Base-by-base conservation (phyloP, 139 green algal genomes). In the Micractinium conductrix region DNA sequence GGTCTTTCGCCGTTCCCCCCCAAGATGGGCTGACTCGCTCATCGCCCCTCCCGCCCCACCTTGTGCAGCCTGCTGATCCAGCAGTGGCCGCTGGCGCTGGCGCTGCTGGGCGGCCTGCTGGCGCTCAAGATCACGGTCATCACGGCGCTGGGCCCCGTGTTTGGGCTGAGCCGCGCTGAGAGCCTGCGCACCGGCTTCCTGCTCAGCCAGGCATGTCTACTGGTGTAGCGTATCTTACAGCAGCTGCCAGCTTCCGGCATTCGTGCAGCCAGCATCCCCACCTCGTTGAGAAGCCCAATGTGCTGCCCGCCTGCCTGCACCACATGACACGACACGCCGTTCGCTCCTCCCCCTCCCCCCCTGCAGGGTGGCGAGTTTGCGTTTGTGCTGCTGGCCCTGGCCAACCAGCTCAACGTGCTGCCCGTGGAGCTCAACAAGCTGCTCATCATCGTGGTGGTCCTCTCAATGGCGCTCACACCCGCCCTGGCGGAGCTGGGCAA, bases 341-440 rank as follows among this genome's bases (percentile, higher is more conserved):
- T 30, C 43, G 26, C 72, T 24, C 43, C 26, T 50, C 30, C 9
- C 0, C 35, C 50, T 38, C 75, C 24, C 0, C 55, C 10, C 26
- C 45, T 58, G 37, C 96, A 99, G 88, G 97, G 97, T n/a, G 97
- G 97, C 5, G 97, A 99, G 93, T 99, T 99, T 91, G 97, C 97
- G 10, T 99, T 99, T 88, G 97, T 99, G 74, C 92, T 99, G 80
- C 93, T 99, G 60, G 92, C 92, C 12, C 89, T 99, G 35, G 96
- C 96, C 45, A 89, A 91, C 44, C 84, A 94, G 84, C 91, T 98
- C 14, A 87, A 94, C 44, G 87, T 97, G 21, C 90, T 98, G 79
- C 96, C 96, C 3, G 79, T 88, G 50, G 91, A 97, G 48, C 92
- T 98, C 53, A 98, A 97, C 84, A 88, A 92, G 69, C 91, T 99